These are phyloP conservation scores for Phytophthora brassicae DNA, from an alignment of 352 stramenopile genomes.

Conservation along the genomic window DNA sequence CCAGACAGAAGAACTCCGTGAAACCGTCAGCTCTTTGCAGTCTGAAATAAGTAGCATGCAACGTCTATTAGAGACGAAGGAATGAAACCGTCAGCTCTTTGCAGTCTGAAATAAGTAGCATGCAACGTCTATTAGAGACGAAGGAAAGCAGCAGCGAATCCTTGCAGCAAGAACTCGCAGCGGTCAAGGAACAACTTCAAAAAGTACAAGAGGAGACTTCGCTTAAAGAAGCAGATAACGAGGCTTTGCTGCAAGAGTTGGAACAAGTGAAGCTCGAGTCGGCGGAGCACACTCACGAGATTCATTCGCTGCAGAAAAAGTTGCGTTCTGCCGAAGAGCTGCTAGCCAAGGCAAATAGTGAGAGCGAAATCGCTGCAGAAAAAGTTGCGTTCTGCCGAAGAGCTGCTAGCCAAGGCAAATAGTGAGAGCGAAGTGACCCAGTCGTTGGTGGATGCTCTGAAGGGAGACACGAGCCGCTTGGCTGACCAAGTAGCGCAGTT, in stretches of 20 bases:
- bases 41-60: conserved; percentile 23
- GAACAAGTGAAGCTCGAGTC: conserved; percentile 61
- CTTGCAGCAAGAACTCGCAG: conserved; percentile 32
- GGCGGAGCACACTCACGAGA: conserved; percentile 46
- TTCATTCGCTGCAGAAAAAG: conserved; percentile 47
- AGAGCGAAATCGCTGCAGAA: conserved; percentile 44
- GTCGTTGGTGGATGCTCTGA: conserved; percentile 34
- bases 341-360: conserved; percentile 22
- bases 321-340: conserved; percentile 26
- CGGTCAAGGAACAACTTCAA: conserved; percentile 26
- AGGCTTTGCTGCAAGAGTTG: conserved; percentile 54
- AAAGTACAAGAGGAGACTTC: conserved; percentile 15
- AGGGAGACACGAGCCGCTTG: conserved; percentile 37
- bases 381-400: conserved; percentile 29
- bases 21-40: conserved; percentile 17
- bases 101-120: conserved; percentile 18
- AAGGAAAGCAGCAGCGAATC: conserved; percentile 21
- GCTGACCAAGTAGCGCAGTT: conserved; percentile 33
- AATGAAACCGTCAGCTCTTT: conserved; percentile 13
- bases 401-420: conserved; percentile 24
- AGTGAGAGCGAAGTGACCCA: conserved; percentile 21
- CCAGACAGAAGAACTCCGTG: conserved; percentile 11
- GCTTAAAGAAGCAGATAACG: conserved; percentile 10
- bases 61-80: conserved; percentile 13
- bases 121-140: conserved; percentile 18